Percentiles rank a stretch among this genome's conserved stretches.
Evolutionary conservation across 257 asterid species (phyloP).

Genomic region (Lantana camara): DNA sequence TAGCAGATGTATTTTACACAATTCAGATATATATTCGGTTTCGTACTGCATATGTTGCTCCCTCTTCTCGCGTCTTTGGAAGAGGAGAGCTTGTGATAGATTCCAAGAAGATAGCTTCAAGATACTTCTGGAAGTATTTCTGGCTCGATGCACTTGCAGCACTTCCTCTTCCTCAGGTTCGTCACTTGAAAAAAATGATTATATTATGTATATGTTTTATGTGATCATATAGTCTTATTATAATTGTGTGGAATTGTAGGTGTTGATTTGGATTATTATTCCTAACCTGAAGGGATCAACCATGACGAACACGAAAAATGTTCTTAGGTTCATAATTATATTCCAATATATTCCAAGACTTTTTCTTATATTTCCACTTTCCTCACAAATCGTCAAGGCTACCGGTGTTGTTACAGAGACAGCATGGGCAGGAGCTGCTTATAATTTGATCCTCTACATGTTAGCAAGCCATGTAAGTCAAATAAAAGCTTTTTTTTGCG

Average conservation of each 20-base stretch:
- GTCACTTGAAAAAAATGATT: slow-evolving; percentile 12
- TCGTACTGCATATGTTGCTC: slow-evolving; percentile 87
- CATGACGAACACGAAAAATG: slow-evolving; percentile 84
- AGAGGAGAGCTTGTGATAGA: slow-evolving; percentile 96
- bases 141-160: slow-evolving; percentile 76
- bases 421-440: slow-evolving; percentile 99
- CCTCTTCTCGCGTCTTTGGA: slow-evolving; percentile 98
- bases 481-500: neutral
- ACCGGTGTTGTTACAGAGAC: slow-evolving; percentile 96
- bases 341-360: slow-evolving; percentile 87
- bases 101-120: slow-evolving; percentile 61
- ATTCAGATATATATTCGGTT: slow-evolving; percentile 74
- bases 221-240: neutral
- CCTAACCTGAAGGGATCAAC: slow-evolving; percentile 76
- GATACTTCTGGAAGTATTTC: slow-evolving; percentile 61
- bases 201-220: neutral
- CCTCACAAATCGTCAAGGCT: slow-evolving; percentile 85
- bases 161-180: slow-evolving; percentile 97
- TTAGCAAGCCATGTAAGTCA: slow-evolving; percentile 96
- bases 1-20: slow-evolving; percentile 74
- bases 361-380: slow-evolving; percentile 78
- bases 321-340: slow-evolving; percentile 77
- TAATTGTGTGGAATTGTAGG: slow-evolving; percentile 37
- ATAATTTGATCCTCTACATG: slow-evolving; percentile 94
- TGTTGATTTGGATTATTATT: slow-evolving; percentile 70